Base-by-base conservation (phyloP, 306 rosid species). In the Citrullus colocynthis region DNA sequence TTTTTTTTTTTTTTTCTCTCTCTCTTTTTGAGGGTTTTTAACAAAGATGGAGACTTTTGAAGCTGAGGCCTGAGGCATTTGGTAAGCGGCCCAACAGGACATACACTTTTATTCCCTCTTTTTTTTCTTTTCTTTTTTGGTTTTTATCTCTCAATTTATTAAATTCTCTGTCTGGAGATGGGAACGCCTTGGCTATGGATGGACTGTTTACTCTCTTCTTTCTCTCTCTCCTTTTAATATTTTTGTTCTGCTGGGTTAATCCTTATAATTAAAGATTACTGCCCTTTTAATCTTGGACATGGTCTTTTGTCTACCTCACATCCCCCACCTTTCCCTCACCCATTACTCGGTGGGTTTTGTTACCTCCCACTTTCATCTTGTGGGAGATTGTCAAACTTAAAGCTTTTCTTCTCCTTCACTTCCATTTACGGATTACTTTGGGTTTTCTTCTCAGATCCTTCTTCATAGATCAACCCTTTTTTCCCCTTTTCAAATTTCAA, bases 291-390 rank as follows among this genome's bases (percentile, higher is more conserved):
- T 82, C 88, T 80, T 39, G 74, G 48, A 67, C 74, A 67, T 67
- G 74, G 74, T 67, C 74, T 49, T 81, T 79, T 76, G 52, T 69
- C 78, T 55, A 58, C 78, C 61, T 82, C 81, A 84, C 84, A 82
- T 81, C 91, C 84, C 85, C 90, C 90, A 85, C 91, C 81, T 78
- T 69, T 69, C 76, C 74, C 81, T 79, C 76, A 80, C 84, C 55
- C 86, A 67, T 85, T 87, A 75, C 86, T 88, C 79, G 78, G 82
- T 79, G 88, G 83, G 73, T 85, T 86, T 83, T 81, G 84, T 79
- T 61, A 83, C 71, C 71, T 80, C 75, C 39, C 85, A 79, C 84
- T 79, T 56, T 74, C 75, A 81, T 86, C 80, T 84, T 75, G 77
- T 60, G 62, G 42, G 51, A 10, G 45, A 41, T 56, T 56, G 34